Evolutionary conservation across 768 basidiomycete species (phyloP).

Genomic region (Tylopilus sp.): DNA sequence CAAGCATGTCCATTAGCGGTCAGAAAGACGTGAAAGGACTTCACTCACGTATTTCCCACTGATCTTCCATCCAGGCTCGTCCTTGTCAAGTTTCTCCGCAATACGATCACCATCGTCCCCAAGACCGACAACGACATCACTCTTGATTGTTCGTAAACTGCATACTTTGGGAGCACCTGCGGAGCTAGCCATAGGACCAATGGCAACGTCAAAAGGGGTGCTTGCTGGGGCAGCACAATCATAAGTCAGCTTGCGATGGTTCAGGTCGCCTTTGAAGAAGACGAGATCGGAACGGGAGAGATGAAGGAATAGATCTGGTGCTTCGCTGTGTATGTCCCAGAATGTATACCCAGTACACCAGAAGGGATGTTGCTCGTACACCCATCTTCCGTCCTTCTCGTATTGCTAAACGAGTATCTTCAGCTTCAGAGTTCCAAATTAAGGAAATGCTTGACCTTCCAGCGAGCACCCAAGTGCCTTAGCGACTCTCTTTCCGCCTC

Average conservation of each 20-base stretch:
- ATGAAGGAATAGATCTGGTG: slow-evolving; percentile 89
- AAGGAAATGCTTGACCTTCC: slow-evolving; percentile 61
- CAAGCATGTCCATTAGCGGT: slow-evolving; percentile 4
- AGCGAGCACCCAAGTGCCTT: slow-evolving; percentile 72
- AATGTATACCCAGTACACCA: slow-evolving; percentile 97
- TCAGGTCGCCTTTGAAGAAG: slow-evolving; percentile 91
- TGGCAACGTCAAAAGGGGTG: slow-evolving; percentile 86
- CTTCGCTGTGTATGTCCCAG: slow-evolving; percentile 82
- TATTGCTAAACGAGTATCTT: slow-evolving; percentile 57
- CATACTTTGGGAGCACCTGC: slow-evolving; percentile 85
- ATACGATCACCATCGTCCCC: slow-evolving; percentile 63
- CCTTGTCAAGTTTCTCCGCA: slow-evolving; percentile 77
- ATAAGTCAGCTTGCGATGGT: slow-evolving; percentile 88
- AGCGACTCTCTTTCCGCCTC: slow-evolving; percentile 82
- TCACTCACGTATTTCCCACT: slow-evolving; percentile 89
- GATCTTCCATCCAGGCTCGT: slow-evolving; percentile 94
- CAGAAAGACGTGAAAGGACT: neutral
- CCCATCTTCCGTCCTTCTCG: slow-evolving; percentile 88
- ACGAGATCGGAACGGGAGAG: slow-evolving; percentile 89
- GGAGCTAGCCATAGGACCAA: slow-evolving; percentile 87
- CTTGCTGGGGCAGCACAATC: slow-evolving; percentile 83
- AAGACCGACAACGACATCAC: slow-evolving; percentile 89
- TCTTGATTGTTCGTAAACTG: slow-evolving; percentile 90
- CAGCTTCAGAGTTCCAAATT: neutral
- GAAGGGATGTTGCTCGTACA: slow-evolving; percentile 92